Evolutionary conservation across 2,329 filamentous ascomycete genomes (phyloP), one percentile per base, ranked within the genome.

Genomic region (Alternaria incomplexa): DNA sequence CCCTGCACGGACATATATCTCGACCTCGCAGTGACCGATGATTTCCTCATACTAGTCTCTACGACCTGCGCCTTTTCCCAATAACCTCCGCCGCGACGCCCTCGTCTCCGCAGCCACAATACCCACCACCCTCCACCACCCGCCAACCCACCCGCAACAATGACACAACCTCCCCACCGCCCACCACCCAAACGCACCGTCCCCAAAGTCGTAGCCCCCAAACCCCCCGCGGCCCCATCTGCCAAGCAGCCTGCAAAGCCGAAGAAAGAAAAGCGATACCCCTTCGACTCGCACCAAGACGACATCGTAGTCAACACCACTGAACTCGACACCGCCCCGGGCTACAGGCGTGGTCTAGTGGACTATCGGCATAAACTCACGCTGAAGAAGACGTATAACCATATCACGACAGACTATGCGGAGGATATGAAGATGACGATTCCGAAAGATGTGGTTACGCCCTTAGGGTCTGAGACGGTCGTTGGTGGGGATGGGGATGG

Each of bases 301-400:
- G 54, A 47, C n/a, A 47, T 69, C 40, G n/a, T 65, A 12, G 65
- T 73, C n/a, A 66, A 70, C 52, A 68, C 61, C 9, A 45, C 62
- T 7, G 71, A 73, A 23, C n/a, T 48, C 1, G 25, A 17, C 6
- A 36, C 23, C 8, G 26, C 23, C 3, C 22, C n/a, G 4, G 30
- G 22, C 3, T 25, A 9, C 12, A 32, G 28, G 3, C 10, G 44
- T 9, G 63, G 67, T 1, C 15, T 61, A 11, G 51, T 46, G 10
- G 60, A 71, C 30, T 69, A 69, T 43, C 44, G 50, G 1, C 43
- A 68, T 17, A 32, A 57, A 20, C 30, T 64, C 17, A 52, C 50
- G 26, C 6, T 53, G 13, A 25, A n/a, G 10, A 40, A 53, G 8
- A 22, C 26, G 8, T 55, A 68, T 17, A 12, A 15, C 5, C 46